Evolutionary conservation across 257 asterid species (phyloP).

Genomic region (Marsdenia floribunda): DNA sequence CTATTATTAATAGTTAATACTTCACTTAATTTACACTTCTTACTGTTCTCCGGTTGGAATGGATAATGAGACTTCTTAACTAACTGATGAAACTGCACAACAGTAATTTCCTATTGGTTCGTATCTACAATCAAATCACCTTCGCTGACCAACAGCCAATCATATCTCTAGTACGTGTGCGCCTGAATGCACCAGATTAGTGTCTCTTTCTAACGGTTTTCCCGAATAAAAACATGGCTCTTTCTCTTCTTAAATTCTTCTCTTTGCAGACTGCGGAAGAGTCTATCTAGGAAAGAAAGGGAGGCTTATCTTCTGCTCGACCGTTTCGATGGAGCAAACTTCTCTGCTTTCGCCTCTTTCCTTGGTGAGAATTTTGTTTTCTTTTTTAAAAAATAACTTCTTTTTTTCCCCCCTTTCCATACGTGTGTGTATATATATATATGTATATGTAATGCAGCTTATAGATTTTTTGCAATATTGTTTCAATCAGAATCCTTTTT

Average conservation of each 20-base stretch:
- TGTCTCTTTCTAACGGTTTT: constrained; percentile 1
- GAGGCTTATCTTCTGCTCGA: constrained; percentile 6
- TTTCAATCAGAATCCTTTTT: constrained; percentile 3
- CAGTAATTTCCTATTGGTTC: background rate
- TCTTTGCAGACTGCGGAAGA: background rate
- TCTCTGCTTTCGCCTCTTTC: background rate
- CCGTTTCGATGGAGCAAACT: background rate
- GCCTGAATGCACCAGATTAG: background rate
- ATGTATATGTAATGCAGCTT: background rate
- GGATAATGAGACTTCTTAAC: background rate
- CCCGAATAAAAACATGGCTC: background rate
- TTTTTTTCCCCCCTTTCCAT: too few relatives aligned
- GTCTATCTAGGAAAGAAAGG: constrained; percentile 1
- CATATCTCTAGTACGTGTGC: background rate
- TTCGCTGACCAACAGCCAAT: background rate
- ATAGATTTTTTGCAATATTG: background rate
- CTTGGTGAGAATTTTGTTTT: background rate
- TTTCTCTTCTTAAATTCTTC: background rate
- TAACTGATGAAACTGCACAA: background rate
- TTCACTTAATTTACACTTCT: background rate
- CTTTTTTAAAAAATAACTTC: too few relatives aligned
- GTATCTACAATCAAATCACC: background rate
- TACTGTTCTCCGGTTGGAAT: background rate
- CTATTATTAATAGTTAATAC: too few relatives aligned
- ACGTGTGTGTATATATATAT: background rate